Evolutionary conservation across 768 basidiomycete genomes (phyloP).

Genomic region (Lentinus tigrinus): DNA sequence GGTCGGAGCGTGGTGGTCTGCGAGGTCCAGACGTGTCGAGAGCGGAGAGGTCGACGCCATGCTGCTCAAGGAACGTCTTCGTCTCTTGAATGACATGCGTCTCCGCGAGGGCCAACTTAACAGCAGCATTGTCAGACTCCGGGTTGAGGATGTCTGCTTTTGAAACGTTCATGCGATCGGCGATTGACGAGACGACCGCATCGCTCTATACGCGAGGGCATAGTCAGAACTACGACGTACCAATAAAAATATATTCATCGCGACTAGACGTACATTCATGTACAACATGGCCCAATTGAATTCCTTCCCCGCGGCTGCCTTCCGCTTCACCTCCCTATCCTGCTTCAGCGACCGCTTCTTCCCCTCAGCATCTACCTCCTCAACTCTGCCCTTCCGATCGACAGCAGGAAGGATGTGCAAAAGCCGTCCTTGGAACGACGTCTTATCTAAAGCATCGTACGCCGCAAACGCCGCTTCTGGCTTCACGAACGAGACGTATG

Average conservation of each 20-base stretch:
- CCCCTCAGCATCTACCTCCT: slow-evolving; percentile 40
- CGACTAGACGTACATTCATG: slow-evolving; percentile 82
- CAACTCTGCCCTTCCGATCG: slow-evolving; percentile 52
- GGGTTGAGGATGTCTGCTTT: slow-evolving; percentile 90
- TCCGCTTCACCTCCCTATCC: slow-evolving; percentile 56
- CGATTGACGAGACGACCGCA: slow-evolving; percentile 88
- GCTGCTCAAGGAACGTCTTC: slow-evolving; percentile 81
- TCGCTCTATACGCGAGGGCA: slow-evolving; percentile 64
- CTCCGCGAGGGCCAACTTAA: slow-evolving; percentile 94
- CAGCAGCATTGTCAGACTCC: slow-evolving; percentile 78
- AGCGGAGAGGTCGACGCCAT: slow-evolving; percentile 63
- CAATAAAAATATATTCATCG: slow-evolving; percentile 28
- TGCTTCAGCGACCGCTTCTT: slow-evolving; percentile 60
- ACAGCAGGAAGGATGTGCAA: slow-evolving; percentile 88
- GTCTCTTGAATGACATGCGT: slow-evolving; percentile 96
- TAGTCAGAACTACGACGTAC: slow-evolving; percentile 16
- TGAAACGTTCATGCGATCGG: slow-evolving; percentile 81
- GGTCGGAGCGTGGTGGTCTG: slow-evolving; percentile 59
- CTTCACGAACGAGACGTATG: slow-evolving; percentile 52
- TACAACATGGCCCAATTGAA: slow-evolving; percentile 95
- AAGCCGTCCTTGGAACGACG: slow-evolving; percentile 87
- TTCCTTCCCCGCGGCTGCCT: slow-evolving; percentile 67
- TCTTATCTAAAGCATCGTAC: slow-evolving; percentile 75
- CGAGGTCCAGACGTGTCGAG: slow-evolving; percentile 42
- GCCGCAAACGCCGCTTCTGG: slow-evolving; percentile 60